Evolutionary conservation across 2,329 filamentous ascomycete species (phyloP), one percentile per base, ranked within the genome.

Genomic region (Talaromyces sp.): DNA sequence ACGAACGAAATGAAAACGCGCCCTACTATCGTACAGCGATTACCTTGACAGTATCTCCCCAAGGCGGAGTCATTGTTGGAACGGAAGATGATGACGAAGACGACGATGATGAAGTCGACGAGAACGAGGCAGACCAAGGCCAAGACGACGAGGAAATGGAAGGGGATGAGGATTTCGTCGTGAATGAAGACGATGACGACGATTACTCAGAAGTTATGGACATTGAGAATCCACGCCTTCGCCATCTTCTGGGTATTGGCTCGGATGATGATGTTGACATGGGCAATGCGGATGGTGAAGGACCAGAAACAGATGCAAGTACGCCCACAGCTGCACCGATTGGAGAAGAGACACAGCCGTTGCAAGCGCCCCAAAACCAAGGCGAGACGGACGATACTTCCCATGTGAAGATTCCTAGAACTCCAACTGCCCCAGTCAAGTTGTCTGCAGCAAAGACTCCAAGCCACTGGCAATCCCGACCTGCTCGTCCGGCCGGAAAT

Each of bases 391-490:
- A 39, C n/a, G 67, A 70, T 13, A 67, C 69, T 15, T 70, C 72
- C 27, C 74, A 73, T 63, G 70, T 90, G 37, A 86, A 89, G 11
- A 89, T 98, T 27, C 95, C 95, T 5, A 90, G 90, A 73, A 98
- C 95, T 0, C 93, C 93, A 0, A 86, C 86, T 27, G 73, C 71
- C 15, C 70, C 69, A 69, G 76, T 74, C 22, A 83, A 80, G 59
- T 75, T 79, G 17, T 73, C 78, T 33, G 77, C 78, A 2, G 71
- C 78, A n/a, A 79, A 79, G 57, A 84, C 85, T 11, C 85, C 91
- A 13, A 84, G 86, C 62, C 94, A 97, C 78, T 98, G 94, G 94
- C 84, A 95, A 41, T 89, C 92, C 71, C 92, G 90, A 41, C 92
- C 94, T 7, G 82, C 85, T 19, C 85, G 85, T 37, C 94, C 91